These are phyloP conservation scores for Myrica gale DNA, from an alignment of 306 rosid genomes.

Conservation along the genomic window DNA sequence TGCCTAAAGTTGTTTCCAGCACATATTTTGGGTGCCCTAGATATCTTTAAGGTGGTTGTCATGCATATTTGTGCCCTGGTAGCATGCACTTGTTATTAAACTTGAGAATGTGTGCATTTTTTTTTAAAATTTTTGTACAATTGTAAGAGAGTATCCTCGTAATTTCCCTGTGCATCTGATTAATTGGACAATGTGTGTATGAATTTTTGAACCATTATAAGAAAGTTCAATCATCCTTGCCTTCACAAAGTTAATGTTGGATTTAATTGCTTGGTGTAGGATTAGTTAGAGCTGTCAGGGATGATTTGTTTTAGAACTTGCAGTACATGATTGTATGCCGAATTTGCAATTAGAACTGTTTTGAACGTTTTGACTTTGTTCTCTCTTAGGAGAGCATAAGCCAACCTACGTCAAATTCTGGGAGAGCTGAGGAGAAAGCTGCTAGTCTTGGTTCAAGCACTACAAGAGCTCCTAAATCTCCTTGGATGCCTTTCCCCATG, in stretches of 20 bases:
- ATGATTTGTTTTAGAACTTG: background rate
- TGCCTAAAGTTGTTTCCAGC: background rate
- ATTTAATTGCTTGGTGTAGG: background rate
- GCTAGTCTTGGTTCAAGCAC: constrained; percentile 42
- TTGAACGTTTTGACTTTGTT: background rate
- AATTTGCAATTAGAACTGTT: background rate
- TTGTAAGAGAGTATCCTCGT: too few relatives aligned
- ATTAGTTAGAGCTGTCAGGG: background rate
- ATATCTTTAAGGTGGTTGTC: background rate
- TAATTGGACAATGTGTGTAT: background rate
- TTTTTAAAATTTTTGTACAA: too few relatives aligned
- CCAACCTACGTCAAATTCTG: constrained; percentile 30
- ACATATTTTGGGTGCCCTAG: background rate
- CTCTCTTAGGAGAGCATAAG: constrained; percentile 26
- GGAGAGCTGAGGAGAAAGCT: constrained; percentile 45
- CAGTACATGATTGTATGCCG: background rate
- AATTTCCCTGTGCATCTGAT: too few relatives aligned
- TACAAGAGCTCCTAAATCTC: constrained; percentile 56
- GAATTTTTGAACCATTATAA: background rate
- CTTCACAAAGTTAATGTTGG: background rate
- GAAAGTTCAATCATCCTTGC: background rate
- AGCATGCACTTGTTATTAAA: background rate
- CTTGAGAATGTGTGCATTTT: background rate
- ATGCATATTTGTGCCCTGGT: background rate
- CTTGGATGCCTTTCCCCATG: constrained; percentile 80